A percentile compares a stretch with the other conserved stretches of the same genome.
Evolutionary conservation across 2,329 filamentous ascomycete genomes (phyloP).

Genomic region (Aureobasidium mangrovei): DNA sequence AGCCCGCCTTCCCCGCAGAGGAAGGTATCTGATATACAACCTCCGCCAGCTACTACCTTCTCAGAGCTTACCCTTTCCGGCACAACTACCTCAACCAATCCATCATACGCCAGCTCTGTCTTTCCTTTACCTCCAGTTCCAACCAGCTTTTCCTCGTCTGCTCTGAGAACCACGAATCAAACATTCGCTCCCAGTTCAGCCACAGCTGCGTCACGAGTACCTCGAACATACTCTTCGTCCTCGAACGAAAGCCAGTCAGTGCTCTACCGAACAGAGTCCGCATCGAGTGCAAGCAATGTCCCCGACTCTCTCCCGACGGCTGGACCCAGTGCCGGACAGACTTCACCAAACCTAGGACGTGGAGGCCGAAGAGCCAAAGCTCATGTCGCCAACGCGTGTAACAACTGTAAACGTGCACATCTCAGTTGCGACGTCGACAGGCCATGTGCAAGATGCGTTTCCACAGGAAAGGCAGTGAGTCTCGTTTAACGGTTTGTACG

Average conservation of each 20-base stretch:
- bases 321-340: slow-evolving; percentile 5
- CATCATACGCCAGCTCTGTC: not conserved
- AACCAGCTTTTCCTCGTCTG: not conserved
- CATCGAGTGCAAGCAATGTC: slow-evolving; percentile 4
- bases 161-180: not conserved
- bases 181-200: not conserved
- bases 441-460: slow-evolving; percentile 67
- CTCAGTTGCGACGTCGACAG: slow-evolving; percentile 59
- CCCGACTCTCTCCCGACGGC: slow-evolving; percentile 6
- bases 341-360: slow-evolving; percentile 13
- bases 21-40: slow-evolving; percentile 11
- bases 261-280: not conserved
- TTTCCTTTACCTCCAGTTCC: not conserved
- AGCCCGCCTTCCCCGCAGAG: slow-evolving; percentile 37
- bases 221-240: slow-evolving; percentile 8
- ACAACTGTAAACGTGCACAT: slow-evolving; percentile 79
- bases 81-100: not conserved
- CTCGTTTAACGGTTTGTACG: not conserved
- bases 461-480: slow-evolving; percentile 61
- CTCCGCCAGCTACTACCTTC: slow-evolving; percentile 1
- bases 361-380: slow-evolving; percentile 37
- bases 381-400: slow-evolving; percentile 75
- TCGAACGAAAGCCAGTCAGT: slow-evolving; percentile 21
- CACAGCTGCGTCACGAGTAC: not conserved
- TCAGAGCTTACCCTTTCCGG: not conserved